Percentiles rank a stretch among this genome's conserved stretches.
These are phyloP conservation scores for Colletotrichum sp. DNA, from an alignment of 2,329 filamentous ascomycete genomes.

Conservation along the genomic window DNA sequence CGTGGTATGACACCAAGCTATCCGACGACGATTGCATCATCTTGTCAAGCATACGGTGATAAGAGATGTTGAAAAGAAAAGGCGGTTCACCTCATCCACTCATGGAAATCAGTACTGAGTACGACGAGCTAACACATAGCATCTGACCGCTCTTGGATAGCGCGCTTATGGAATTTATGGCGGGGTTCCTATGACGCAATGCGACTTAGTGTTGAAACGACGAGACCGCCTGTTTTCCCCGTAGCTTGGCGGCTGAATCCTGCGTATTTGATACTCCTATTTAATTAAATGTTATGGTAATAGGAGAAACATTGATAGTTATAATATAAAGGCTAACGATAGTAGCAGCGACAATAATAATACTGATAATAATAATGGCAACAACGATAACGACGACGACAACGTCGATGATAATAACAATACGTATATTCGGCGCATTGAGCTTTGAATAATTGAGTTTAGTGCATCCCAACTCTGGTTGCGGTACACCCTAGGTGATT, in stretches of 20 bases:
- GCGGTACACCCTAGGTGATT: accelerated
- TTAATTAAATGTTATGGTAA: too few relatives aligned
- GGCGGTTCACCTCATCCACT: accelerated
- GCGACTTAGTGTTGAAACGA: neutral
- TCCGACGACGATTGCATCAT: neutral
- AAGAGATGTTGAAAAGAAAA: accelerated
- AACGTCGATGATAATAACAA: too few relatives aligned
- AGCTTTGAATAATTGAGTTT: accelerated
- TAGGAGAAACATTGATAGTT: accelerated
- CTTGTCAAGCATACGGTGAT: accelerated
- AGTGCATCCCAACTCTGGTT: accelerated
- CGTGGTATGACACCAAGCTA: neutral
- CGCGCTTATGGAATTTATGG: neutral
- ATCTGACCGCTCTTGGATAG: neutral
- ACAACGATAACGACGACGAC: accelerated
- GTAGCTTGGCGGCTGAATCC: neutral
- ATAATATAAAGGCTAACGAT: accelerated
- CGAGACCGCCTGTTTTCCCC: neutral
- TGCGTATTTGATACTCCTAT: accelerated
- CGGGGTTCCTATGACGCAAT: neutral
- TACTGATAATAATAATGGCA: accelerated
- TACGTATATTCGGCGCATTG: neutral
- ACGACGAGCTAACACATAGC: neutral
- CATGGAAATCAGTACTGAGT: neutral
- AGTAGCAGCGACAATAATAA: neutral